These are phyloP conservation scores for Heterobasidion parviporum DNA, from an alignment of 1,284 basidiomycete species.

Conservation along the genomic window DNA sequence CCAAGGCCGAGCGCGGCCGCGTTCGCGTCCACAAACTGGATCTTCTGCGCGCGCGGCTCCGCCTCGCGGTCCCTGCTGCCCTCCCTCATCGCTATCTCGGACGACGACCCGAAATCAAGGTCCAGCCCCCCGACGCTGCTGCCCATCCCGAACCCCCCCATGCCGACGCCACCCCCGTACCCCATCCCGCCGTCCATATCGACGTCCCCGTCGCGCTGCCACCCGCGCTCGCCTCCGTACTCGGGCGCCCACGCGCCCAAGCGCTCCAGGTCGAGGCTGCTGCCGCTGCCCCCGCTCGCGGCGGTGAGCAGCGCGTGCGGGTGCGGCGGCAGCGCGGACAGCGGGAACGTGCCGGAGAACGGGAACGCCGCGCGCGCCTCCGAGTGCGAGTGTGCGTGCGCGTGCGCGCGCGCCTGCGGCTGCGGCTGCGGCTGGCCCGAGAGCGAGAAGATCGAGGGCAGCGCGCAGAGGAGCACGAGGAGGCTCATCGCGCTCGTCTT, in stretches of 20 bases:
- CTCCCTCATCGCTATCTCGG: background rate
- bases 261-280: background rate
- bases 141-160: no score
- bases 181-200: constrained; percentile 25
- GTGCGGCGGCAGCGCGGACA: constrained; percentile 26
- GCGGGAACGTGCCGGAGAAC: constrained; percentile 19
- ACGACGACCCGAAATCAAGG: no score
- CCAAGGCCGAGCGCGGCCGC: constrained; percentile 41
- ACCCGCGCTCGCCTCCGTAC: constrained; percentile 6
- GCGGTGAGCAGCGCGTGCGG: constrained; percentile 25
- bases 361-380: background rate
- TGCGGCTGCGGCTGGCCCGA: constrained; percentile 32
- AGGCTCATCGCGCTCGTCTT: constrained; percentile 49
- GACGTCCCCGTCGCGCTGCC: constrained; percentile 43
- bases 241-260: no score
- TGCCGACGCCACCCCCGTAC: no score
- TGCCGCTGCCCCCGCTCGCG: constrained; percentile 27
- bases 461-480: constrained; percentile 61
- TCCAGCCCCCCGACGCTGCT: no score
- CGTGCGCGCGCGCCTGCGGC: constrained; percentile 20
- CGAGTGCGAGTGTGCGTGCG: constrained; percentile 19
- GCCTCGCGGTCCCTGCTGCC: no score
- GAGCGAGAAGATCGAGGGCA: constrained; percentile 66
- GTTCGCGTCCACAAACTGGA: constrained; percentile 47
- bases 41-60: constrained; percentile 26